Evolutionary conservation across 768 basidiomycete genomes (phyloP).

Genomic region (Lyophyllum atratum): DNA sequence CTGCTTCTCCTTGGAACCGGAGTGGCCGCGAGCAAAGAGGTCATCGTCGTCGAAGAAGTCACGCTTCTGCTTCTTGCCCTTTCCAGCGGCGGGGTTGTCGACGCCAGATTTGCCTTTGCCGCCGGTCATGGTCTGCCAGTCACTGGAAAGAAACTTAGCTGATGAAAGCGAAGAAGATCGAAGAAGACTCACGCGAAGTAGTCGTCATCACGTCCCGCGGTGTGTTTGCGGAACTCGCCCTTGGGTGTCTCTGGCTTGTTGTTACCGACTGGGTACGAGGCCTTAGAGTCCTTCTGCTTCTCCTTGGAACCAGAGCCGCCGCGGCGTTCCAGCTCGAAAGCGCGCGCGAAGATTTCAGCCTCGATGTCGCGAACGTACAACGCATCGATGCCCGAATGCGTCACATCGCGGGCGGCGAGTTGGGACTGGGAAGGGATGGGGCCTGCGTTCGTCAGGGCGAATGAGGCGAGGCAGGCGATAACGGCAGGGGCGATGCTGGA

Average conservation of each 20-base stretch:
- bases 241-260: background rate
- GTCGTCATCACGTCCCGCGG: background rate
- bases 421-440: background rate
- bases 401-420: background rate
- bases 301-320: background rate
- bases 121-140: slow-evolving; percentile 2
- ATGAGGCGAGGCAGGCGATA: slow-evolving; percentile 10
- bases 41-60: background rate
- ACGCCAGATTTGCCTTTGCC: background rate
- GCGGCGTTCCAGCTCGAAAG: background rate
- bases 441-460: background rate
- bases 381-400: background rate
- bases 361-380: slow-evolving; percentile 8
- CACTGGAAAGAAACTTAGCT: background rate
- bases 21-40: background rate
- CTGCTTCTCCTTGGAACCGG: background rate
- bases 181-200: background rate
- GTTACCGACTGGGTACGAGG: background rate
- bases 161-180: background rate
- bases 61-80: background rate
- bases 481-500: slow-evolving; percentile 8
- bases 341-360: slow-evolving; percentile 4
- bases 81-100: slow-evolving; percentile 2
- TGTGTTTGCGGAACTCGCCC: background rate
- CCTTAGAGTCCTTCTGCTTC: background rate